A percentile compares a stretch with the other conserved stretches of the same genome.
Conservation (phyloP, 1,284 basidiomycete species). For the Pseudozyma pruni region DNA sequence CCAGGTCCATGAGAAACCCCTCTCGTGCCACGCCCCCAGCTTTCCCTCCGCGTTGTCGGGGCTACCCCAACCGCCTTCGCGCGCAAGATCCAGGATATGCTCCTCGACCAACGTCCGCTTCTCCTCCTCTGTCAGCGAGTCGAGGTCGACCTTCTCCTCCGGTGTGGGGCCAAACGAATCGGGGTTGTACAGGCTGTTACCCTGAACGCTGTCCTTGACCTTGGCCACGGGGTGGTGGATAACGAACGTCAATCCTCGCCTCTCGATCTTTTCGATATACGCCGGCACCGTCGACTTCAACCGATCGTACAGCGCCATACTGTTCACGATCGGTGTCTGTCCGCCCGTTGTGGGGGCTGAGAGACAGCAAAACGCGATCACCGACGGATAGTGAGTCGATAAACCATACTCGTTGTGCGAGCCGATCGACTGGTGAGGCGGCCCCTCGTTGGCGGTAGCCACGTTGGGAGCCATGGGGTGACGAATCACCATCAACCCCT, state of each 20-base stretch:
- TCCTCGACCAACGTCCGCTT: conserved; percentile 42
- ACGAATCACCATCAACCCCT: conserved; percentile 51
- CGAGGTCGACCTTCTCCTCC: conserved; percentile 16
- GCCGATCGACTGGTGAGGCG: conserved; percentile 43
- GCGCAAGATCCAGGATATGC: conserved; percentile 37
- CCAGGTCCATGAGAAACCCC: conserved; percentile 46
- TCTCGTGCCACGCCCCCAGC: conserved; percentile 35
- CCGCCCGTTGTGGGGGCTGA: conserved; percentile 35
- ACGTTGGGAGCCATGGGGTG: conserved; percentile 39
- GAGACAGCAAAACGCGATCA: conserved; percentile 51
- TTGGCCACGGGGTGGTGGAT: conserved; percentile 46
- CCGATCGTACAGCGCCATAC: conserved; percentile 41
- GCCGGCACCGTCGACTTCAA: conserved; percentile 25
- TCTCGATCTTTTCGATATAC: conserved; percentile 21
- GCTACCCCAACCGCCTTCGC: conserved; percentile 42
- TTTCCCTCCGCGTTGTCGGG: background rate
- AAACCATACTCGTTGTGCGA: conserved; percentile 54
- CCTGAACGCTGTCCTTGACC: conserved; percentile 40
- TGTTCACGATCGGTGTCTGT: conserved; percentile 51
- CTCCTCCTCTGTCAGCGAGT: conserved; percentile 25
- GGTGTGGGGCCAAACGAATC: conserved; percentile 42
- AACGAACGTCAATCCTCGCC: conserved; percentile 38
- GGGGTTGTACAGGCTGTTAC: conserved; percentile 41
- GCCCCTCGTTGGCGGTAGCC: conserved; percentile 51
- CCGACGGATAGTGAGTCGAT: conserved; percentile 41